A percentile compares a stretch with the other conserved stretches of the same genome.
Evolutionary conservation across 495 filamentous ascomycete genomes (phyloP).

Genomic region (Talaromyces thailandensis): DNA sequence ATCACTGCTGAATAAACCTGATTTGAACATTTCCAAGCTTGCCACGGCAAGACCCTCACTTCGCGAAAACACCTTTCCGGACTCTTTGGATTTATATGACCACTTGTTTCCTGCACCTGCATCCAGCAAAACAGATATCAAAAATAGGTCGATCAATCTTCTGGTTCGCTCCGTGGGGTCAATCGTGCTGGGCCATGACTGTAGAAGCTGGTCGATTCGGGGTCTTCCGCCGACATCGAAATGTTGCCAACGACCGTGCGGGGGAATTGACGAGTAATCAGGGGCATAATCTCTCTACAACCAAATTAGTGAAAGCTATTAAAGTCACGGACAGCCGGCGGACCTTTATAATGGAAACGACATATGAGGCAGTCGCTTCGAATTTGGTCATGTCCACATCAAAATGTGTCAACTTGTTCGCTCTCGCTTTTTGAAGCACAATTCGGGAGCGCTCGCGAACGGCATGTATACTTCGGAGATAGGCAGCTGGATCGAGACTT

Average conservation of each 20-base stretch:
- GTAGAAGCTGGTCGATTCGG: constrained; percentile 57
- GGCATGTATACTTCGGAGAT: constrained; percentile 82
- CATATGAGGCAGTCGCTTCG: constrained; percentile 77
- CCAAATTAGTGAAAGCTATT: background rate
- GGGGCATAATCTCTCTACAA: constrained; percentile 77
- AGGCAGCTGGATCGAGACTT: constrained; percentile 80
- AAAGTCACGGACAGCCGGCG: background rate
- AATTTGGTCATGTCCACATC: constrained; percentile 87
- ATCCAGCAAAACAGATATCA: constrained; percentile 61
- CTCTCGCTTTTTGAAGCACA: constrained; percentile 67
- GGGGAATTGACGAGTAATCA: constrained; percentile 72
- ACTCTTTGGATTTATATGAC: constrained; percentile 86
- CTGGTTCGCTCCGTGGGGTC: constrained; percentile 56
- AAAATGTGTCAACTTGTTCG: constrained; percentile 78
- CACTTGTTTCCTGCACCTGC: constrained; percentile 58
- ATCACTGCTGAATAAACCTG: constrained; percentile 84
- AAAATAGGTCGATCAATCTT: constrained; percentile 57
- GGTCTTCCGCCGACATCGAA: constrained; percentile 61
- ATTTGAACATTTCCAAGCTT: constrained; percentile 95
- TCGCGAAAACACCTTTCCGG: constrained; percentile 71
- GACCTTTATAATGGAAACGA: constrained; percentile 93
- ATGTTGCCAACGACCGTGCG: constrained; percentile 65
- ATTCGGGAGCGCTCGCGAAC: constrained; percentile 71
- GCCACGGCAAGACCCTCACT: constrained; percentile 93
- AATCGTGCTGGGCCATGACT: constrained; percentile 51